Conservation (phyloP, 1,284 basidiomycete genomes). For the Leccinum pachyderme region DNA sequence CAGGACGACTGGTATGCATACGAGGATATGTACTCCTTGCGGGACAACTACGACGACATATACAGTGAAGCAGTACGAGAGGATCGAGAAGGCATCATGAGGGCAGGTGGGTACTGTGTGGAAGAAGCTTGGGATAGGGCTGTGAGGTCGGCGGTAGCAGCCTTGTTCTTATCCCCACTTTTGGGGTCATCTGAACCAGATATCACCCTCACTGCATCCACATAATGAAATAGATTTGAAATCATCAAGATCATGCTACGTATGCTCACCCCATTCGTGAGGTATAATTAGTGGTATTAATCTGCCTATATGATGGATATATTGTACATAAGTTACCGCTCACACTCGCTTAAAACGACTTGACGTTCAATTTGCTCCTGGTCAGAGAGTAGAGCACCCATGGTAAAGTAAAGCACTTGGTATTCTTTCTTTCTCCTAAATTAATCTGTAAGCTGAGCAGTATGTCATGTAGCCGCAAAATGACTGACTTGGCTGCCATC, state of each 20-base stretch:
- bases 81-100: constrained; percentile 77
- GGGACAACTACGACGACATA: constrained; percentile 63
- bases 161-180: constrained; percentile 57
- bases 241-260: background rate
- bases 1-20: constrained; percentile 76
- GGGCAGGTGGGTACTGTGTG: constrained; percentile 81
- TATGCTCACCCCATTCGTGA: background rate
- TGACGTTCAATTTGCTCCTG: constrained; percentile 48
- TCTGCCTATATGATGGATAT: background rate
- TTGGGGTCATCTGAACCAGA: constrained; percentile 25
- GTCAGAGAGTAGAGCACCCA: constrained; percentile 54
- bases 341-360: constrained; percentile 48
- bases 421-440: constrained; percentile 49
- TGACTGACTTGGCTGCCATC: constrained; percentile 42
- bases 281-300: background rate
- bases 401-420: constrained; percentile 71
- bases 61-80: constrained; percentile 71
- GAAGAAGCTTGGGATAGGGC: constrained; percentile 88
- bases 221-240: constrained; percentile 1
- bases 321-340: constrained; percentile 17
- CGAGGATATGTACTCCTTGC: constrained; percentile 61
- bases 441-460: background rate
- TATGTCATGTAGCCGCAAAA: background rate
- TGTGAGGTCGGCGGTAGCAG: constrained; percentile 73
- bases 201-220: constrained; percentile 7